Base-by-base conservation (phyloP, 257 asterid species). In the Rubia yunnanensis region DNA sequence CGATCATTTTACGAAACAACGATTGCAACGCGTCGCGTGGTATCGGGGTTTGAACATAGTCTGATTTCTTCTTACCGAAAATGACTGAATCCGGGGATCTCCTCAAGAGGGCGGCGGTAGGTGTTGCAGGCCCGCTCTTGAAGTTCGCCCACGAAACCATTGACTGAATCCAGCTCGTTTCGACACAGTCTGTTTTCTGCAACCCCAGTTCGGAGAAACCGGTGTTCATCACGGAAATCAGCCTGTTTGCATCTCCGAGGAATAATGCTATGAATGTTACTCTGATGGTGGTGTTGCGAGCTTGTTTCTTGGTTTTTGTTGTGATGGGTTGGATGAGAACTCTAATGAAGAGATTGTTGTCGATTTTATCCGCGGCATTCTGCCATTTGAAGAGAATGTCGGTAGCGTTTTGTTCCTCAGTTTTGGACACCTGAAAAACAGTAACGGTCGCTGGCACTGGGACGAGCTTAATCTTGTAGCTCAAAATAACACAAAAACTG, bases 101-200 rank as follows among this genome's bases (percentile, higher is more conserved):
- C 4, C 30, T 48, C 7, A 69, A 30, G 27, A 60, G 49, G 0
- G 15, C 60, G 17, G 60, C 59, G 17, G 39, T 44, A 3, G 52
- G 52, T 14, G 52, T 17, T 30, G 23, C 14, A 5, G n/a, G 11
- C 18, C 52, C 32, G 1, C 5, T 67, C 24, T 64, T 62, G 74
- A 72, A 74, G 62, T 78, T 78, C 3, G 65, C 36, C 84, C 82
- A 82, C 38, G 7, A 74, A 2, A 74, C 73, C 50, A 82, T 77
- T 5, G 86, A 82, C 13, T 76, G 24, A 3, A 72, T 70, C 86
- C 84, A 80, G 66, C 56, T 58, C 70, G 54, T 73, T 15, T 73
- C 73, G n/a, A 36, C 2, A n/a, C 73, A 68, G 63, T 73, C 77
- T 3, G 22, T 7, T 28, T 38, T 66, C 46, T 23, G 32, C 53